phyloP scores from a whole-genome alignment of 164 flowering plant species.

The Sextonia rubra region DNA sequence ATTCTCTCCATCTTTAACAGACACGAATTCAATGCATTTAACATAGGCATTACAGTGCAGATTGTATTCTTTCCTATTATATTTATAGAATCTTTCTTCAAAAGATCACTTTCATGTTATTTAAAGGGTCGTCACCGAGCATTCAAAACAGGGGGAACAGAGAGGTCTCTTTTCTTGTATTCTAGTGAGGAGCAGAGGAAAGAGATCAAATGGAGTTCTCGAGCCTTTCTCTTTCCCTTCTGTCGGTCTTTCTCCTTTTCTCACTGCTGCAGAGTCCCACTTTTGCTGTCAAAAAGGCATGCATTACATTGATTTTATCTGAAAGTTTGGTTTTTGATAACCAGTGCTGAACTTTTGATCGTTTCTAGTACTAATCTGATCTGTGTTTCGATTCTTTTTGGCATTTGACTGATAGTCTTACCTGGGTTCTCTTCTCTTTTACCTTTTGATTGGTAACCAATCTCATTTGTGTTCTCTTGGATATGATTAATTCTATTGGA shows the following conservation, averaged over 20 bases:
- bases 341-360: not conserved
- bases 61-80: too few species aligned
- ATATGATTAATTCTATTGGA: not conserved
- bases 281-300: conserved; percentile 26
- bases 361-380: not conserved
- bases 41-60: too few species aligned
- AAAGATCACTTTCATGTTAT: too few species aligned
- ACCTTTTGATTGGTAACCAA: not conserved
- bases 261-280: conserved; percentile 9
- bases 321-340: not conserved
- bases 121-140: too few species aligned
- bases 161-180: too few species aligned
- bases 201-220: not conserved
- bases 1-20: too few species aligned
- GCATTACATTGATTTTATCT: conserved; percentile 9
- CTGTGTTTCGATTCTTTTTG: not conserved
- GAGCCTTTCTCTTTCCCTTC: not conserved
- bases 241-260: not conserved
- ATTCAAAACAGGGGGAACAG: too few species aligned
- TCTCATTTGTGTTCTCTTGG: not conserved
- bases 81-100: too few species aligned
- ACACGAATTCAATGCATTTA: too few species aligned
- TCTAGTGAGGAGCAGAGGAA: not conserved
- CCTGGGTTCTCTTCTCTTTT: not conserved
- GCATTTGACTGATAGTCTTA: not conserved